Conservation (phyloP, 371 early-diverging fungal species). For the Mucor piriformis region DNA sequence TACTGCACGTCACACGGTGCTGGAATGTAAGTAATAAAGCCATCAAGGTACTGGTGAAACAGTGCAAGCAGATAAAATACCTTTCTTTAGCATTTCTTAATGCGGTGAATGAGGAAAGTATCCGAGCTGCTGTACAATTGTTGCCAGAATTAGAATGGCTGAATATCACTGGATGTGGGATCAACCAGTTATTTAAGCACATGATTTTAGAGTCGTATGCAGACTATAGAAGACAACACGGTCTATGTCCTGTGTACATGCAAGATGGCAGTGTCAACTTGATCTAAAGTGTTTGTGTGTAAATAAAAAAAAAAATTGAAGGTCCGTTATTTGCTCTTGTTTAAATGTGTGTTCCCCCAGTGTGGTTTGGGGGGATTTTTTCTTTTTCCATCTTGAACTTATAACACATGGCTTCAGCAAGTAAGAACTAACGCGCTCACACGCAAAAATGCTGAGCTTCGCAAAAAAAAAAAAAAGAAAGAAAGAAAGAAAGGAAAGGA, state of each 20-base stretch:
- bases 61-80: conserved; percentile 29
- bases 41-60: conserved; percentile 12
- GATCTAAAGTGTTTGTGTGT: too few relatives aligned
- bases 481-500: background rate
- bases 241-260: conserved; percentile 24
- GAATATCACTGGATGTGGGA: conserved; percentile 44
- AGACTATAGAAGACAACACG: conserved; percentile 16
- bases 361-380: background rate
- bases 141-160: conserved; percentile 29
- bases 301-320: background rate
- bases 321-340: background rate
- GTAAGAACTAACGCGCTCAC: conserved; percentile 6
- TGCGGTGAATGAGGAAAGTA: conserved; percentile 32
- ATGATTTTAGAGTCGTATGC: conserved; percentile 30
- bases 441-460: too few relatives aligned
- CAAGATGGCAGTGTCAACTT: conserved; percentile 32
- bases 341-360: background rate
- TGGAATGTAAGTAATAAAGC: conserved; percentile 38
- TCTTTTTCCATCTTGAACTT: background rate
- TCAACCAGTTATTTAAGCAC: conserved; percentile 36
- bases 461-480: too few relatives aligned
- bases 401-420: conserved; percentile 29
- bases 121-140: conserved; percentile 18
- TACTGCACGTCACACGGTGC: conserved; percentile 45
- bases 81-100: conserved; percentile 39